Evolutionary conservation across 108 stramenopile species (phyloP), one percentile per base, ranked within the genome.

Genomic region (Schizochytrium sp.): DNA sequence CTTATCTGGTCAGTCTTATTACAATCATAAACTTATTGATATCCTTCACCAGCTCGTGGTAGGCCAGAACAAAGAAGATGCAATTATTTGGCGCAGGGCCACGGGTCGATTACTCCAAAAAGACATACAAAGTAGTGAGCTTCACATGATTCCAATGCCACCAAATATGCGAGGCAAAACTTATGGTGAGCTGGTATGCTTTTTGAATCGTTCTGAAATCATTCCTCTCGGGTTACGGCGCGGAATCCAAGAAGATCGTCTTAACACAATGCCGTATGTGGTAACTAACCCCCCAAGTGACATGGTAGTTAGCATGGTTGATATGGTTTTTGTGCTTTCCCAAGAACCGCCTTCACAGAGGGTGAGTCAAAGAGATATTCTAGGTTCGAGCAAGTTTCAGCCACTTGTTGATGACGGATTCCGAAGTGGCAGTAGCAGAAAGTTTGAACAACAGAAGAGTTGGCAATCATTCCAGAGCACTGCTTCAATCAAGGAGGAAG

Each of bases 31-130:
- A 53, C 47, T 83, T 38, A 83, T 83, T 28, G 53, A 49, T 40
- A 83, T 83, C 10, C 40, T 83, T 47, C 76, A 83, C 28, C 76
- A 83, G 76, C 76, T 83, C 55, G 76, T 83, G 17, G 47, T 83
- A 5, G 76, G 76, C 10, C 76, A 83, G 47, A 83, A 3, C 47
- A 17, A 7, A 50, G 76, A 83, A 50, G 45, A 46, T 1, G 47
- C 76, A 53, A 5, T 28, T 42, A 2, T 12, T 17, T 83, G 76
- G 76, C 50, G 28, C 45, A 17, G 55, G 2, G 50, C 49, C 28
- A 55, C 53, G 0, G 53, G 76, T 5, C 50, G 28, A 13, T 40
- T 55, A 10, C 50, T 49, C 5, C 12, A 10, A 5, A 10, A 10
- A 7, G 5, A 17, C 50, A 83, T 83, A 5, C 76, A 49, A 15